These are phyloP conservation scores for Globisporangium megalacanthum DNA, from an alignment of 352 stramenopile genomes.

Conservation along the genomic window DNA sequence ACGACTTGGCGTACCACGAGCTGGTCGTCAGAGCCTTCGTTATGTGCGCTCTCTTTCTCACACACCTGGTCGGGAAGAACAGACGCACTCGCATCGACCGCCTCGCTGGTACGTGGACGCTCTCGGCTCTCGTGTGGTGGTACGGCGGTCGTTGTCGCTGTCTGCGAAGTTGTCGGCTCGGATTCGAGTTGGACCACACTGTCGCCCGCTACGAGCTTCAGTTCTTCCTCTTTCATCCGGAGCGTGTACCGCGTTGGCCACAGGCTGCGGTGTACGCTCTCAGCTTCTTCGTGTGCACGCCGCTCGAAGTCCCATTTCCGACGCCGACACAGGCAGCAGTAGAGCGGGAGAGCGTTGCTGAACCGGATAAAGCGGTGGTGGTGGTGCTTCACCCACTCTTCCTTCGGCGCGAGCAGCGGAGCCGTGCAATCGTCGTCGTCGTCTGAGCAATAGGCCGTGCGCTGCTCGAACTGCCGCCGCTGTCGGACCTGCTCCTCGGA, in stretches of 20 bases:
- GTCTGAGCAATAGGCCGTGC: slow-evolving; percentile 10
- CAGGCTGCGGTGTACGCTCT: slow-evolving; percentile 33
- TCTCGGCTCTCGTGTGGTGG: no score
- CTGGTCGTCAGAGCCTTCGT: slow-evolving; percentile 3
- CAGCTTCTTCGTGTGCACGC: slow-evolving; percentile 34
- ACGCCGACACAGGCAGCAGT: slow-evolving; percentile 59
- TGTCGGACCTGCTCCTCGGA: slow-evolving; percentile 28
- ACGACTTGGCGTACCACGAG: slow-evolving; percentile 12
- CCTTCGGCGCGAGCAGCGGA: slow-evolving; percentile 25
- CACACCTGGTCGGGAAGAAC: no score
- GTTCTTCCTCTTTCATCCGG: slow-evolving; percentile 44
- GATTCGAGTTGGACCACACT: neutral
- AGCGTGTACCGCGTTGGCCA: slow-evolving; percentile 29
- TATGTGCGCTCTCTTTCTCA: neutral
- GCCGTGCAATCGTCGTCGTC: slow-evolving; percentile 1
- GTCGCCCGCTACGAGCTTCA: slow-evolving; percentile 17
- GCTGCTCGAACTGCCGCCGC: slow-evolving; percentile 16
- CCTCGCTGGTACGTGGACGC: no score
- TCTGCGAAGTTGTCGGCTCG: neutral
- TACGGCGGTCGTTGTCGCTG: no score
- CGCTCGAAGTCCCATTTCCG: slow-evolving; percentile 56
- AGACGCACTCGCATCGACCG: no score
- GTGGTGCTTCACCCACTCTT: slow-evolving; percentile 67
- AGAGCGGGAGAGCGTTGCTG: slow-evolving; percentile 19
- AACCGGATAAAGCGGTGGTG: slow-evolving; percentile 59